Evolutionary conservation across 2,329 filamentous ascomycete genomes (phyloP), one percentile per base, ranked within the genome.

Genomic region (Ampelomyces quisqualis): DNA sequence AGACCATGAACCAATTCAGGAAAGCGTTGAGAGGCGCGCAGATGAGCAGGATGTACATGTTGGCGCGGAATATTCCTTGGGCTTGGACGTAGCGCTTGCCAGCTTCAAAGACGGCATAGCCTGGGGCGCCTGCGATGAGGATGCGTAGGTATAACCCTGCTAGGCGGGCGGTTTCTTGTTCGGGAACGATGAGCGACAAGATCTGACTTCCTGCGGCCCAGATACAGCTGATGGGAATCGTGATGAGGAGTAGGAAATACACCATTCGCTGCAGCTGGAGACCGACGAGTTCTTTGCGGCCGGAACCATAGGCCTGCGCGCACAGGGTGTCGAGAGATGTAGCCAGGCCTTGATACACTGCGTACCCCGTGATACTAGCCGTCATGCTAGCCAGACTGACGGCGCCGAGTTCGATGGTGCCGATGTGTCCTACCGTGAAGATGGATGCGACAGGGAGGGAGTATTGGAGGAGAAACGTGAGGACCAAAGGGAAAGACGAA

Each of bases 291-390:
- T 90, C 86, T 63, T 86, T 94, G 64, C 86, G 86, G 0, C 91
- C 91, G 1, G 88, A 94, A 2, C 93, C 91, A 63, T 94, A 97
- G 0, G 93, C 91, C 68, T 97, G 91, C 0, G 91, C 82, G 66
- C 91, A 96, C 2, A 97, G 81, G 0, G 91, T 97, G 69, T 97
- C 91, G 24, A 97, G 75, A 50, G 85, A 88, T 4, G 91, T 97
- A 1, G 90, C 85, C 10, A 97, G 77, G n/a, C 90, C 73, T 53
- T 74, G 71, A 36, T 73, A 75, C 10, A 74, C 69, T 1, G 72
- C 67, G 43, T 73, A 75, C 1, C 73, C 73, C 3, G 73, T 75
- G 19, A 75, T 75, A 31, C 69, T 72, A 0, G 73, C 73, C 1
- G 72, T 75, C 73, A 76, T 76, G 34, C 61, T 68, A 4, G 71